Evolutionary conservation across 768 basidiomycete species (phyloP), one percentile per base, ranked within the genome.

Genomic region (Suillus alpinus): DNA sequence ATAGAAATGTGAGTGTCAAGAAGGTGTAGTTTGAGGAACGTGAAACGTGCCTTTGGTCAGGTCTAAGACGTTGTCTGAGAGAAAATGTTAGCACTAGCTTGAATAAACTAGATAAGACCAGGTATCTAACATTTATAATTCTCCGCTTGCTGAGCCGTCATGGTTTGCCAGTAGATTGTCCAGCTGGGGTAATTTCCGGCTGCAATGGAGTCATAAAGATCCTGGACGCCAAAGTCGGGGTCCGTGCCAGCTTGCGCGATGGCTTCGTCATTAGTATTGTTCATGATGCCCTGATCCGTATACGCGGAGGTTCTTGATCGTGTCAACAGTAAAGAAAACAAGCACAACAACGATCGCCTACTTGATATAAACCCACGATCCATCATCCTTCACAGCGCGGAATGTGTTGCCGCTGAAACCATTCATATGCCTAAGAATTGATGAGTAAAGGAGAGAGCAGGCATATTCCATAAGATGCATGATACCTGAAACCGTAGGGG

Each of bases 161-260:
- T 78, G 26, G 76, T 78, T 72, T 86, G 85, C 13, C 84, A 80
- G 63, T 82, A 84, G 18, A 86, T 66, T 56, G 84, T 84, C 81
- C 81, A 86, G 63, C 80, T 78, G 29, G 85, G 84, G 73, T 76
- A 84, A 8, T 79, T 71, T 13, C 79, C 79, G 32, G 76, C 75
- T 62, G 82, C 80, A 63, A 87, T 86, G 18, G 84, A 76, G 26
- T 84, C 82, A 62, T 72, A 84, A 20, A 86, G 71, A 66, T 86
- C 84, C 40, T 82, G 75, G 34, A 81, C 76, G 58, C 82, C 82
- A 71, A 80, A 87, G 67, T 87, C 86, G 0, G 78, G 71, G 59
- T 77, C 80, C 66, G 61, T 59, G 61, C 82, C 83, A 16, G 65
- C 65, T 62, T 81, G 43, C 64, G 78, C 44, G 32, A 68, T 72